phyloP scores from a whole-genome alignment of 225 moss, liverwort and hornwort species.

The Climacium dendroides region DNA sequence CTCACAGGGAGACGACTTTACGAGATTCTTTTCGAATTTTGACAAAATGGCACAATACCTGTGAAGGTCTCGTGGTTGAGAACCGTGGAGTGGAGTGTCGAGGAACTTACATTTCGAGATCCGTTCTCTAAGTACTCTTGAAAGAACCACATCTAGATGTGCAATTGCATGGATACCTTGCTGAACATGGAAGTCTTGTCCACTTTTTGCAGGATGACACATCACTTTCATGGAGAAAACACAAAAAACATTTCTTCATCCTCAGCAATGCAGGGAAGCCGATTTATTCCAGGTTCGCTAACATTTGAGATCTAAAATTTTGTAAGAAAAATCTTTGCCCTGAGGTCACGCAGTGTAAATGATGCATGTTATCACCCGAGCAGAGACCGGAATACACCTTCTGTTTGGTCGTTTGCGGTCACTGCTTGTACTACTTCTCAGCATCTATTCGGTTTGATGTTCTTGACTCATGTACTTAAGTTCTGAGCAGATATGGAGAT shows the following conservation, averaged over 20 bases:
- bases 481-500: conserved; percentile 77
- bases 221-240: conserved; percentile 69
- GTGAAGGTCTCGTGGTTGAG: not conserved
- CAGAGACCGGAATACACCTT: not conserved
- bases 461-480: not conserved
- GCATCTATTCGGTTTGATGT: not conserved
- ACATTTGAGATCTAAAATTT: not conserved
- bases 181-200: not conserved
- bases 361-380: not conserved
- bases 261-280: conserved; percentile 99
- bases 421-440: not conserved
- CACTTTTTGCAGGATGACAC: conserved; percentile 68
- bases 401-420: not conserved
- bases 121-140: not conserved
- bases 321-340: not conserved
- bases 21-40: not conserved
- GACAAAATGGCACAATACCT: not conserved
- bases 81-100: not conserved
- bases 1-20: not conserved
- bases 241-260: conserved; percentile 95
- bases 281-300: conserved; percentile 77
- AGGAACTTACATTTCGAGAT: not conserved
- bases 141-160: not conserved
- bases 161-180: not conserved
- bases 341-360: not conserved